phyloP scores from a whole-genome alignment of 306 rosid species.

The Albizia julibrissin region DNA sequence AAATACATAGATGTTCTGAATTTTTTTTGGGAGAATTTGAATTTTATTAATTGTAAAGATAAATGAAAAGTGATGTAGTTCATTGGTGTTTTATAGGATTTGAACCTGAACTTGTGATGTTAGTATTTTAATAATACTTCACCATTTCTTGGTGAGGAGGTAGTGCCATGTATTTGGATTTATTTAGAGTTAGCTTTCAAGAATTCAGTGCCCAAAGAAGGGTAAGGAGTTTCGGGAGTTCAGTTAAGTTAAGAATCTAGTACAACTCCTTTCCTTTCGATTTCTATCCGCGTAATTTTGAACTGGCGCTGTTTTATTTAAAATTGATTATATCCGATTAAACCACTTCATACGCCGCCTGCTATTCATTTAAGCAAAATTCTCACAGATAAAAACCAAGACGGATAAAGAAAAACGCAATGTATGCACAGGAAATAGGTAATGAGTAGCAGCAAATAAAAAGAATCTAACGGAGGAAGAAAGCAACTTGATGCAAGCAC shows the following conservation, averaged over 20 bases:
- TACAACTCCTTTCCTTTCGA: background rate
- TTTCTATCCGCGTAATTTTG: background rate
- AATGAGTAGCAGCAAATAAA: background rate
- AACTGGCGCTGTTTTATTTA: background rate
- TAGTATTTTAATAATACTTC: background rate
- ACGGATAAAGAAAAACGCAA: background rate
- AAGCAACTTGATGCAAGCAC: background rate
- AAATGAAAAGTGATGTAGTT: background rate
- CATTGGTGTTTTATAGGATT: background rate
- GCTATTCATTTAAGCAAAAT: background rate
- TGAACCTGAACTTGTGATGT: background rate
- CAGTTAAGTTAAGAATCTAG: background rate
- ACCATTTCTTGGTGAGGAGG: background rate
- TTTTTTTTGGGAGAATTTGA: background rate
- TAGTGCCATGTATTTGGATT: background rate
- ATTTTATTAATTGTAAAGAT: background rate
- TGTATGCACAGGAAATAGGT: background rate
- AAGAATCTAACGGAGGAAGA: background rate
- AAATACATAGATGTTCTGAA: conserved; percentile 1
- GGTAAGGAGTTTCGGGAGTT: background rate
- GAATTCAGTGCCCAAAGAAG: background rate
- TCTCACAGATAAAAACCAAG: background rate
- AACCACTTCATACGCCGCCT: background rate
- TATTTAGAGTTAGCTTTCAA: background rate
- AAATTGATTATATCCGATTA: background rate